Evolutionary conservation across 2,329 filamentous ascomycete genomes (phyloP).

Genomic region (Aspergillus sp.): DNA sequence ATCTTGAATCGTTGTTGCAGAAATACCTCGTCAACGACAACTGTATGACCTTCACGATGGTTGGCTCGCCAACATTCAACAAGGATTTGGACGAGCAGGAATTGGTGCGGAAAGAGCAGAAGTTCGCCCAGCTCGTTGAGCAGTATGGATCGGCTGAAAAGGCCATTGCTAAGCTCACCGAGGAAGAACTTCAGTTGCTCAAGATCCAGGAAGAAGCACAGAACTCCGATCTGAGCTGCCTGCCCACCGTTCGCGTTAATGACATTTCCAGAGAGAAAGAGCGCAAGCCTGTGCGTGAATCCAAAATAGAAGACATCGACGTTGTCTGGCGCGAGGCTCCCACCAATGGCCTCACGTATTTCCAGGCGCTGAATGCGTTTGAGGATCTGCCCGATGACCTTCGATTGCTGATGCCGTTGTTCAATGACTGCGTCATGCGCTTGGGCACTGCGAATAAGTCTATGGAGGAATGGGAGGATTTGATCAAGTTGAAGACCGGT

Average conservation of each 20-base stretch:
- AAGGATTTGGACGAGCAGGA: constrained; percentile 74
- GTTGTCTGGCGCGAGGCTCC: constrained; percentile 89
- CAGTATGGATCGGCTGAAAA: constrained; percentile 66
- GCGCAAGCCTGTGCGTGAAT: constrained; percentile 61
- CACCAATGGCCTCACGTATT: constrained; percentile 94
- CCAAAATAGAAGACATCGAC: constrained; percentile 56
- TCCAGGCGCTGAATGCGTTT: constrained; percentile 79
- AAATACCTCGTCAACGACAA: constrained; percentile 88
- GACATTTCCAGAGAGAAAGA: constrained; percentile 83
- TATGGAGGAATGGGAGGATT: constrained; percentile 92
- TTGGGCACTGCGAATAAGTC: constrained; percentile 81
- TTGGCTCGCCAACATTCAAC: constrained; percentile 70
- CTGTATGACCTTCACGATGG: constrained; percentile 90
- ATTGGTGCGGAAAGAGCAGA: constrained; percentile 64
- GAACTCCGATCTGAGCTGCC: constrained; percentile 76
- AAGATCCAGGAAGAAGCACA: constrained; percentile 79
- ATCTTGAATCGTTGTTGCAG: constrained; percentile 78
- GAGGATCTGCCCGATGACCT: constrained; percentile 78
- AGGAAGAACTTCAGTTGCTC: constrained; percentile 74
- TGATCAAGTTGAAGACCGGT: constrained; percentile 94
- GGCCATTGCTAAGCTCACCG: constrained; percentile 66
- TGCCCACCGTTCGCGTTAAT: constrained; percentile 81
- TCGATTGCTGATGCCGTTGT: constrained; percentile 78
- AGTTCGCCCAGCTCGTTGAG: constrained; percentile 66
- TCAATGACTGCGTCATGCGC: constrained; percentile 88